Percentiles rank a stretch among this genome's conserved stretches.
phyloP scores from a whole-genome alignment of 2,329 filamentous ascomycete species.

The Cytospora leucostoma region DNA sequence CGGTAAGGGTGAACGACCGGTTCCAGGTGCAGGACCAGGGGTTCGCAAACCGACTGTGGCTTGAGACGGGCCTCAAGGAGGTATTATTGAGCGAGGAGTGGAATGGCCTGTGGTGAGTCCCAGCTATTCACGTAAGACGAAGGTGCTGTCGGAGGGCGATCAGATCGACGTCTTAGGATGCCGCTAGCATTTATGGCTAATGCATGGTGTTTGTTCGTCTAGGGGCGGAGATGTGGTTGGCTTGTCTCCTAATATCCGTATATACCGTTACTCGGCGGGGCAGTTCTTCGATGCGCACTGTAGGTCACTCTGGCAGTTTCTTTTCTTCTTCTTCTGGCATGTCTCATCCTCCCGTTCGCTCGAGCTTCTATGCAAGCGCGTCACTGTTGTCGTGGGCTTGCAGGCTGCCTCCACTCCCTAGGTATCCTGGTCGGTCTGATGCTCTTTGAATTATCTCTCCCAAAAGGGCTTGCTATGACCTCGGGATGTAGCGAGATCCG shows the following conservation, averaged over 20 bases:
- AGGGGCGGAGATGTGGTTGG: conserved; percentile 87
- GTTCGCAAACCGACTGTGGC: conserved; percentile 79
- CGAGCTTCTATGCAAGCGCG: neutral
- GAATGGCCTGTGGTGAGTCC: conserved; percentile 48
- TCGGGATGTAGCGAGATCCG: neutral
- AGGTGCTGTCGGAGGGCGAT: neutral
- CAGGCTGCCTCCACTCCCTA: neutral
- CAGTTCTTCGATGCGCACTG: conserved; percentile 95
- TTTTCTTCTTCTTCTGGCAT: neutral
- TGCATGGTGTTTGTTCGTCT: conserved; percentile 31
- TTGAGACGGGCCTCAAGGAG: conserved; percentile 71
- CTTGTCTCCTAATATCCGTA: conserved; percentile 82
- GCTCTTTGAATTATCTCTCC: neutral
- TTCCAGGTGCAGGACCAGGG: conserved; percentile 76
- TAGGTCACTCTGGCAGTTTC: conserved; percentile 48
- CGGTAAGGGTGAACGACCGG: conserved; percentile 84
- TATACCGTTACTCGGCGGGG: conserved; percentile 82
- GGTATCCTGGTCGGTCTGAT: neutral
- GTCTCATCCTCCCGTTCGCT: neutral
- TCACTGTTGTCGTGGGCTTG: neutral
- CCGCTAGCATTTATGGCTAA: conserved; percentile 14
- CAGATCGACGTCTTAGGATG: neutral
- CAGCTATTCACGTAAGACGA: neutral
- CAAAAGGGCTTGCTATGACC: neutral
- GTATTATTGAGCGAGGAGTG: conserved; percentile 49